Base-by-base conservation (phyloP, 1,139 yeast genomes). In the Lodderomyces metapsilosis region DNA sequence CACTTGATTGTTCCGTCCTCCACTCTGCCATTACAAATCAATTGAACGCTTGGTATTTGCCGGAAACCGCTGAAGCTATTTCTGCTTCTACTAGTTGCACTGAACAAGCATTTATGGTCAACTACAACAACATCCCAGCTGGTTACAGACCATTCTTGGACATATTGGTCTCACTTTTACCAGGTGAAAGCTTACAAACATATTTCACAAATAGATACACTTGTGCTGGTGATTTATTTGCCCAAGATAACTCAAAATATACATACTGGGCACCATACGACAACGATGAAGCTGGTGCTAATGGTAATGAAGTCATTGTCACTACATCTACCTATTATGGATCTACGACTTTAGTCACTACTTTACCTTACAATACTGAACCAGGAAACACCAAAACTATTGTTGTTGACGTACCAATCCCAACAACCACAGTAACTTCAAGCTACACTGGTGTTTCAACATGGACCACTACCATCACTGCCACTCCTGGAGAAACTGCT, bases 71-170 rank as follows among this genome's bases (percentile, higher is more conserved):
- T 0, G 36, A 38, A 5, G 5, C 30, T 3, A 38, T 50, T 10
- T 39, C 43, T 1, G 45, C 30, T 28, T 39, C 56, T 0, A 44
- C 43, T 7, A 17, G 49, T 1, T 62, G 66, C 51, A 34, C 50
- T 12, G 11, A 48, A 1, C 30, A 37, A 4, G 38, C 44, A 0
- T 48, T 45, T 35, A 32, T 38, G 0, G 46, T 59, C 4, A 40
- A 40, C 6, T 64, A 55, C 44, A 16, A 32, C 2, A 54, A 56
- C 41, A 40, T 64, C 25, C 66, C 68, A 3, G 59, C 63, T 2
- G 69, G 68, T 1, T 61, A 52, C 43, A 49, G 66, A 21, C 64
- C 64, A 11, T 64, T 51, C 42, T 46, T 65, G 32, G 59, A 52
- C 44, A 51, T 39, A 11, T 15, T 35, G 9, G 23, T 42, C 25